These are phyloP conservation scores for Penicillium odoratum DNA, from an alignment of 495 filamentous ascomycete genomes.

Conservation along the genomic window DNA sequence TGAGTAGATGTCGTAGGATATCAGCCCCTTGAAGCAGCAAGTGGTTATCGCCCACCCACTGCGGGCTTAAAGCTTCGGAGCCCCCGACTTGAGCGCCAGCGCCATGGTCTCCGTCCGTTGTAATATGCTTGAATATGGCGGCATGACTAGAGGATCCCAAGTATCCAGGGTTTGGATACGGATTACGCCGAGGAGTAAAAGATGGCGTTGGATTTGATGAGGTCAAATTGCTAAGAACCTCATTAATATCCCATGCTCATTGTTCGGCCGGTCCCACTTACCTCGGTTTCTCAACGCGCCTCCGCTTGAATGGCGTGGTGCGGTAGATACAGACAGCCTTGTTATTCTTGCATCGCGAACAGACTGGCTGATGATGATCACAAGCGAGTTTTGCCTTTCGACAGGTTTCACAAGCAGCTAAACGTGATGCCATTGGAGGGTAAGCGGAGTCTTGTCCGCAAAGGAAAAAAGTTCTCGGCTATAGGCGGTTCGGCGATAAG, in stretches of 20 bases:
- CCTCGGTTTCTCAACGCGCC: conserved; percentile 25
- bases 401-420: conserved; percentile 41
- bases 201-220: conserved; percentile 27
- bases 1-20: conserved; percentile 27
- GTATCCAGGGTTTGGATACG: conserved; percentile 46
- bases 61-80: conserved; percentile 13
- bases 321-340: conserved; percentile 40
- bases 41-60: conserved; percentile 26
- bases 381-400: conserved; percentile 44
- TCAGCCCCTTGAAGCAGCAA: conserved; percentile 30
- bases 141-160: conserved; percentile 45
- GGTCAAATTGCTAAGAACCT: conserved; percentile 8
- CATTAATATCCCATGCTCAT: neutral
- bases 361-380: conserved; percentile 41
- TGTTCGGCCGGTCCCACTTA: conserved; percentile 2
- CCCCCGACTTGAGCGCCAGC: conserved; percentile 6
- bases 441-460: conserved; percentile 14
- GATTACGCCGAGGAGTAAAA: conserved; percentile 28
- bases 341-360: conserved; percentile 35
- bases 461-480: conserved; percentile 18
- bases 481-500: conserved; percentile 24
- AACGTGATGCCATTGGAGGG: conserved; percentile 24
- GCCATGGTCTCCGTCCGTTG: conserved; percentile 21
- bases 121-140: conserved; percentile 43
- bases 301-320: conserved; percentile 39